phyloP scores from a whole-genome alignment of 495 filamentous ascomycete genomes.

The Penicillium dipodomyicola region DNA sequence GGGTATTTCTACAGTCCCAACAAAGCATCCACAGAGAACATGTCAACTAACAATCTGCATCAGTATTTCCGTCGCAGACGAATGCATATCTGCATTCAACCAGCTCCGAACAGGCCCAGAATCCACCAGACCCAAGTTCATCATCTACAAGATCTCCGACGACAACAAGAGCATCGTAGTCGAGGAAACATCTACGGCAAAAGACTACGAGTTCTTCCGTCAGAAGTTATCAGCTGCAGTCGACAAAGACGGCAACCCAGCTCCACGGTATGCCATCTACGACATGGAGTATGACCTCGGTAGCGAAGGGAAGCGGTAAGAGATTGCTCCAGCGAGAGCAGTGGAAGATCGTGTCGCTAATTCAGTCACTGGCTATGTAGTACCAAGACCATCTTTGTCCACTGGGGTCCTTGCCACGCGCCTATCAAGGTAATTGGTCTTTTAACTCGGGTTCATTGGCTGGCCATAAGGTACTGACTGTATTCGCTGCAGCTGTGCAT shows the following conservation, averaged over 20 bases:
- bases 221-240: conserved; percentile 65
- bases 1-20: neutral
- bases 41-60: neutral
- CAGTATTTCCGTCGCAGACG: conserved; percentile 66
- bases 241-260: conserved; percentile 56
- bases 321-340: neutral
- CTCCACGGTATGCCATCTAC: conserved; percentile 78
- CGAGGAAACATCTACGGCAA: conserved; percentile 59
- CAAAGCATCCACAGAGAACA: neutral
- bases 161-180: conserved; percentile 75
- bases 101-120: conserved; percentile 72
- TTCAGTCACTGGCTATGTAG: conserved; percentile 34
- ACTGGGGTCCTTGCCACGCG: conserved; percentile 52
- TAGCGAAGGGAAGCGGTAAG: conserved; percentile 69
- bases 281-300: conserved; percentile 72
- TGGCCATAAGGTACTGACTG: neutral
- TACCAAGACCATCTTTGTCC: conserved; percentile 81
- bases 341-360: neutral
- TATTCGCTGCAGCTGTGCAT: neutral
- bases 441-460: neutral
- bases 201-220: conserved; percentile 63
- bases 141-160: conserved; percentile 86
- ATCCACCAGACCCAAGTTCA: conserved; percentile 61
- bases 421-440: neutral
- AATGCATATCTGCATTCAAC: conserved; percentile 73